Percentiles rank a stretch among this genome's conserved stretches.
Conservation (phyloP, 371 early-diverging fungal genomes). For the Mucor indicus region DNA sequence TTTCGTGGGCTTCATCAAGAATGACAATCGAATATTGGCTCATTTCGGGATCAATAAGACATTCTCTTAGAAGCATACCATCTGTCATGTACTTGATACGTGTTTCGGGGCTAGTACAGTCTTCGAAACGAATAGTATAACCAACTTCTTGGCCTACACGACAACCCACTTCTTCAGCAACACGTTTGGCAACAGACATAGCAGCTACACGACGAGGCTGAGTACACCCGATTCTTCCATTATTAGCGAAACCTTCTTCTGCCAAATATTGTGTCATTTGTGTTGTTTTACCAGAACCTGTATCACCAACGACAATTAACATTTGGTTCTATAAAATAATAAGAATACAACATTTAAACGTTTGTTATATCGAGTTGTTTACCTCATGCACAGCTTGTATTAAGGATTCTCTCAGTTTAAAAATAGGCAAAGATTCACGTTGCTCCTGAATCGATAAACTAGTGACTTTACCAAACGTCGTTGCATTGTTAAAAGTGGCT, state of each 20-base stretch:
- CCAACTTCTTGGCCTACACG: slow-evolving; percentile 95
- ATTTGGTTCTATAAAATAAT: slow-evolving; percentile 69
- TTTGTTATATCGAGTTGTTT: background rate
- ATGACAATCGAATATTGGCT: slow-evolving; percentile 91
- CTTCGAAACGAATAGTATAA: slow-evolving; percentile 98
- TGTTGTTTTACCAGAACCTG: slow-evolving; percentile 99
- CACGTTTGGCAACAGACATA: slow-evolving; percentile 98
- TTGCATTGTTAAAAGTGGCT: slow-evolving; percentile 82
- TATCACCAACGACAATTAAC: slow-evolving; percentile 94
- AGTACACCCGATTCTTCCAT: slow-evolving; percentile 96
- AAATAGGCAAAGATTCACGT: slow-evolving; percentile 88
- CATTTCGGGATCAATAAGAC: slow-evolving; percentile 85
- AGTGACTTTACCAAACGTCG: slow-evolving; percentile 91
- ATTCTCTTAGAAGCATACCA: slow-evolving; percentile 98
- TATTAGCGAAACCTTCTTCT: slow-evolving; percentile 85
- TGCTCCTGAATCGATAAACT: slow-evolving; percentile 88
- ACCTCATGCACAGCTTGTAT: slow-evolving; percentile 78
- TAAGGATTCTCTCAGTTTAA: slow-evolving; percentile 73
- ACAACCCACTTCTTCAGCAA: slow-evolving; percentile 97
- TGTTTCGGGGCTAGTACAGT: slow-evolving; percentile 92
- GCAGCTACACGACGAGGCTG: slow-evolving; percentile 99
- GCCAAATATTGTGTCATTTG: slow-evolving; percentile 99
- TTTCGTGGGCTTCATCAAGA: slow-evolving; percentile 99
- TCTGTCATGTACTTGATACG: slow-evolving; percentile 99
- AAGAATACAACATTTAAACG: background rate